A percentile compares a stretch with the other conserved stretches of the same genome.
phyloP scores from a whole-genome alignment of 2,329 filamentous ascomycete species.

The Lachnellula cervina region DNA sequence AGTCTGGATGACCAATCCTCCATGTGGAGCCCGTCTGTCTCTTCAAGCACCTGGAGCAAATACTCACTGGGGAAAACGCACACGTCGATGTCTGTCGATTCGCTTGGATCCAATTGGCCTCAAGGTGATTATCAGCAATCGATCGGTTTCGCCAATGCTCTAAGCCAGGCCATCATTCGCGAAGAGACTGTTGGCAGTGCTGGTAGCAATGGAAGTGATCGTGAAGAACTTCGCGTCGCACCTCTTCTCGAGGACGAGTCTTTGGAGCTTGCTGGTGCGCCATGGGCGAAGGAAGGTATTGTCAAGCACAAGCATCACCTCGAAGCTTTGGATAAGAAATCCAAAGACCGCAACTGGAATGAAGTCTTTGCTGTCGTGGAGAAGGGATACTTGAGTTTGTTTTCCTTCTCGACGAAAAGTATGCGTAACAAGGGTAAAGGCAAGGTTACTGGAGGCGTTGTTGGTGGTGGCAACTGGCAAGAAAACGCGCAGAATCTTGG shows the following conservation, averaged over 20 bases:
- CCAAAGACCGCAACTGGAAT: constrained; percentile 90
- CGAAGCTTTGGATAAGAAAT: constrained; percentile 83
- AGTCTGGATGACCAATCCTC: constrained; percentile 89
- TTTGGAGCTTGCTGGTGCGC: constrained; percentile 85
- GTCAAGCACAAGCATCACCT: constrained; percentile 95
- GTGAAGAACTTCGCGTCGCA: constrained; percentile 39
- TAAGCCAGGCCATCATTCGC: constrained; percentile 94
- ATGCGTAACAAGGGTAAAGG: constrained; percentile 61
- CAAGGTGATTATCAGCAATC: constrained; percentile 87
- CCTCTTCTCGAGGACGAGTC: constrained; percentile 87
- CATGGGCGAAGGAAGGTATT: constrained; percentile 96
- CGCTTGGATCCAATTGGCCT: constrained; percentile 71
- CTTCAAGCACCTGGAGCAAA: constrained; percentile 92
- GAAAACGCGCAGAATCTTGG: constrained; percentile 90
- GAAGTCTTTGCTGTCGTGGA: constrained; percentile 96
- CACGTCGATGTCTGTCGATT: constrained; percentile 88
- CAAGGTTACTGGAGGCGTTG: constrained; percentile 53
- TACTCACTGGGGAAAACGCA: constrained; percentile 88
- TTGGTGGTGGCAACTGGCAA: constrained; percentile 97
- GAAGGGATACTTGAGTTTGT: constrained; percentile 88
- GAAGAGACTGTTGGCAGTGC: constrained; percentile 64
- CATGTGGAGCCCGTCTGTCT: constrained; percentile 76
- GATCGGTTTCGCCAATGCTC: constrained; percentile 93
- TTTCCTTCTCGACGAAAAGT: constrained; percentile 85
- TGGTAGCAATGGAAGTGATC: constrained; percentile 34